Percentiles rank a stretch among this genome's conserved stretches.
Evolutionary conservation across 371 early-diverging fungal genomes (phyloP).

Genomic region (Rhizopus arrhizus): DNA sequence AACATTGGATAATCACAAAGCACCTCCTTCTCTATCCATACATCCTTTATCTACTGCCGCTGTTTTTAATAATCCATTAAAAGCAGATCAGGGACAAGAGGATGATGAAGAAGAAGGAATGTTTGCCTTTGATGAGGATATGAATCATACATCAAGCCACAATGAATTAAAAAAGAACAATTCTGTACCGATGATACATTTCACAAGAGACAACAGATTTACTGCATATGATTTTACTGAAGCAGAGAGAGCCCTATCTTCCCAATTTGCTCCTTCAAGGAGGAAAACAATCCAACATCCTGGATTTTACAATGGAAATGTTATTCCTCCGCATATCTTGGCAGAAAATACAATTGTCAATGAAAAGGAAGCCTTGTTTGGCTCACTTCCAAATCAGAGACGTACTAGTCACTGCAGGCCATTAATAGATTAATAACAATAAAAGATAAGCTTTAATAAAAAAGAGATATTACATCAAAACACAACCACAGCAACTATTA

Average conservation of each 20-base stretch:
- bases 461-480: constrained; percentile 23
- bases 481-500: too few species aligned
- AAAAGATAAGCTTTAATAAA: neutral
- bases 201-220: constrained; percentile 8
- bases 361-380: constrained; percentile 45
- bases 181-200: constrained; percentile 2
- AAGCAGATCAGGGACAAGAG: neutral
- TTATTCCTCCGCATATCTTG: constrained; percentile 46
- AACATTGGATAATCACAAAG: too few species aligned
- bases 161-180: neutral
- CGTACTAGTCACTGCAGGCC: constrained; percentile 31
- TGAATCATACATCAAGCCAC: constrained; percentile 5
- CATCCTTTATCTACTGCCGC: neutral
- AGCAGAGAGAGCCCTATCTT: constrained; percentile 21
- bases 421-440: constrained; percentile 21
- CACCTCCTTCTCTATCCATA: too few species aligned
- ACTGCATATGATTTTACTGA: constrained; percentile 18
- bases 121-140: constrained; percentile 51
- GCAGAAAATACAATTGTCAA: constrained; percentile 37
- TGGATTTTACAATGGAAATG: constrained; percentile 31
- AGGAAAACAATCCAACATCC: constrained; percentile 11
- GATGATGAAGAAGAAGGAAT: constrained; percentile 28
- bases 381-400: constrained; percentile 34
- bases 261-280: constrained; percentile 16
- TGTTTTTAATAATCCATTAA: neutral